These are phyloP conservation scores for Fusarium sp. DNA, from an alignment of 2,329 filamentous ascomycete genomes.

Conservation along the genomic window DNA sequence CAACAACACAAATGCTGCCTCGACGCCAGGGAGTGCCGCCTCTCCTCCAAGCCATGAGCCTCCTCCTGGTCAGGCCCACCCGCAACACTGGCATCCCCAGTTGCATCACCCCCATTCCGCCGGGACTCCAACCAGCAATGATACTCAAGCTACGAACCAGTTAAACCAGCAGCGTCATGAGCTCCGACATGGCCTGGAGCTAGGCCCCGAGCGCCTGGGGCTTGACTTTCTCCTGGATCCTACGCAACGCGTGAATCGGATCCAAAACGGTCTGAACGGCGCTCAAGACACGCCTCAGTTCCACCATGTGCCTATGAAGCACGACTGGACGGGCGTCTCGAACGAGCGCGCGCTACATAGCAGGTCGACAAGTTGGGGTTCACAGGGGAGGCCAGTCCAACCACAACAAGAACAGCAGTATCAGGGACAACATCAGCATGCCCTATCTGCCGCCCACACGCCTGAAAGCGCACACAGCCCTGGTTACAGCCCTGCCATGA, in stretches of 20 bases:
- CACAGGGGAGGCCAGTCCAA: conserved; percentile 39
- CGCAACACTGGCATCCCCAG: conserved; percentile 35
- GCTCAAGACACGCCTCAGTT: conserved; percentile 63
- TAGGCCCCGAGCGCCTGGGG: conserved; percentile 77
- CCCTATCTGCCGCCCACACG: conserved; percentile 37
- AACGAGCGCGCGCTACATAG: conserved; percentile 47
- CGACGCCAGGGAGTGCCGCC: conserved; percentile 44
- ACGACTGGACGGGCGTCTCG: conserved; percentile 61
- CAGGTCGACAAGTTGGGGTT: conserved; percentile 44
- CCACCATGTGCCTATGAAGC: conserved; percentile 66
- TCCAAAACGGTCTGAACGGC: conserved; percentile 66
- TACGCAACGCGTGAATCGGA: conserved; percentile 68
- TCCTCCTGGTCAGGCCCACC: conserved; percentile 19
- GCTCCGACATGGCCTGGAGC: conserved; percentile 70
- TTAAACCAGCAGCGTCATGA: conserved; percentile 66
- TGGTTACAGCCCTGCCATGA: conserved; percentile 42
- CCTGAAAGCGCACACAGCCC: conserved; percentile 44
- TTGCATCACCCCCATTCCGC: conserved; percentile 31
- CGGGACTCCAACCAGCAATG: conserved; percentile 16
- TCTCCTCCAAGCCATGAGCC: conserved; percentile 46
- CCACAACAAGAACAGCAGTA: conserved; percentile 39
- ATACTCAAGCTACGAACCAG: conserved; percentile 41
- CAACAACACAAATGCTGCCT: conserved; percentile 44
- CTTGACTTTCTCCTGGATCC: conserved; percentile 81
- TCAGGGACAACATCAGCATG: conserved; percentile 32